phyloP scores from a whole-genome alignment of 2,329 filamentous ascomycete genomes.

The Exophiala phaeomuriformis region DNA sequence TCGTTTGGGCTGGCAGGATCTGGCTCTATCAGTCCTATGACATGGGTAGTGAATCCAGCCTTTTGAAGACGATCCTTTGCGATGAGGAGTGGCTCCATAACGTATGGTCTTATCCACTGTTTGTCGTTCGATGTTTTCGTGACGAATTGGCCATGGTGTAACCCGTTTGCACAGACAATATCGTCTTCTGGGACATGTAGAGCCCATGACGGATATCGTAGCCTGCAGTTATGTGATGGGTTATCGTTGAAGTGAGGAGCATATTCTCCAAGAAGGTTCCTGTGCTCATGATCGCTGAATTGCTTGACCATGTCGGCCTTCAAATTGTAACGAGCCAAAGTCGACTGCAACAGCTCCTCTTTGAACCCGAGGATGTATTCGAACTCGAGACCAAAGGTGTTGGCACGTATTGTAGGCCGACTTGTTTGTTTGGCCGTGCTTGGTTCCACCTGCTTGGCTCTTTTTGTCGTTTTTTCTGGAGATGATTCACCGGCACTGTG shows the following conservation, averaged over 20 bases:
- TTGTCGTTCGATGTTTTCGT: background rate
- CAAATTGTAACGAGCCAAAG: slow-evolving; percentile 8
- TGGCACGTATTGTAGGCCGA: slow-evolving; percentile 1
- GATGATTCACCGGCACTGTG: background rate
- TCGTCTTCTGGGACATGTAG: slow-evolving; percentile 16
- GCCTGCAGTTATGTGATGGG: slow-evolving; percentile 8
- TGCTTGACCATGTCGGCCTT: slow-evolving; percentile 10
- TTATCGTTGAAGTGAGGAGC: background rate
- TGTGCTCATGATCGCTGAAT: slow-evolving; percentile 6
- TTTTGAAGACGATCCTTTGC: slow-evolving; percentile 7
- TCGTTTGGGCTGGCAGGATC: background rate
- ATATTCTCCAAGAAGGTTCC: slow-evolving; percentile 5
- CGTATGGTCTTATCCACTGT: slow-evolving; percentile 15
- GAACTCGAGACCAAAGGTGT: slow-evolving; percentile 20
- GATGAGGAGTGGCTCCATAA: slow-evolving; percentile 20
- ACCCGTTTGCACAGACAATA: background rate
- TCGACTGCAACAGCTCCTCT: slow-evolving; percentile 7
- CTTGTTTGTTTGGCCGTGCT: background rate
- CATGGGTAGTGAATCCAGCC: slow-evolving; percentile 5
- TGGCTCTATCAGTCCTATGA: slow-evolving; percentile 15
- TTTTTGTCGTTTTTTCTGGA: background rate
- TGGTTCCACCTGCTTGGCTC: background rate
- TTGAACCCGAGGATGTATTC: slow-evolving; percentile 21
- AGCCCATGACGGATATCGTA: slow-evolving; percentile 15
- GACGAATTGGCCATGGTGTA: slow-evolving; percentile 5